A percentile compares a stretch with the other conserved stretches of the same genome.
Evolutionary conservation across 495 filamentous ascomycete species (phyloP).

Genomic region (Penicillium coffeae): DNA sequence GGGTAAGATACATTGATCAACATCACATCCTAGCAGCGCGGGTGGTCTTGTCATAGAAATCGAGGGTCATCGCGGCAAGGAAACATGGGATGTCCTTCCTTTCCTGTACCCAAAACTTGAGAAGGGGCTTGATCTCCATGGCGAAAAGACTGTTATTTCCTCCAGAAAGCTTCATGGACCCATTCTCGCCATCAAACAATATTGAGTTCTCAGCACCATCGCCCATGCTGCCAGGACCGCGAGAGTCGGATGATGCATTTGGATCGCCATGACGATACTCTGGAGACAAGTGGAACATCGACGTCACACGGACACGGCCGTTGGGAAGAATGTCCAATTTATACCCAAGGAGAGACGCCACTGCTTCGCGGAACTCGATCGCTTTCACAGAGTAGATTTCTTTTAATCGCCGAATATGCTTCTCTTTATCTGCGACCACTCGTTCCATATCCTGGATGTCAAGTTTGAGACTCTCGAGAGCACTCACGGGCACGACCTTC

Average conservation of each 20-base stretch:
- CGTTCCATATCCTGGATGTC: constrained; percentile 68
- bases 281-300: constrained; percentile 64
- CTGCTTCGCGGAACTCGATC: constrained; percentile 88
- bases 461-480: constrained; percentile 66
- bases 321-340: constrained; percentile 90
- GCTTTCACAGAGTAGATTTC: constrained; percentile 87
- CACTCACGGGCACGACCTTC: constrained; percentile 67
- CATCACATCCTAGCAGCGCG: constrained; percentile 45
- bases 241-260: constrained; percentile 38
- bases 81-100: constrained; percentile 89
- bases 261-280: constrained; percentile 54
- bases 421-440: constrained; percentile 78
- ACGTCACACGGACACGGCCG: constrained; percentile 83
- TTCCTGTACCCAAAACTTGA: constrained; percentile 92
- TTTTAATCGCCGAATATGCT: constrained; percentile 77
- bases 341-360: constrained; percentile 84
- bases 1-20: neutral
- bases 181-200: constrained; percentile 91
- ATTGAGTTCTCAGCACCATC: constrained; percentile 68
- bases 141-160: constrained; percentile 85
- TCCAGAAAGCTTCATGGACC: constrained; percentile 95
- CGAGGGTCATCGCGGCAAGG: constrained; percentile 79
- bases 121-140: constrained; percentile 71
- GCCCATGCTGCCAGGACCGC: constrained; percentile 56
- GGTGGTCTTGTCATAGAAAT: constrained; percentile 84